A percentile compares a stretch with the other conserved stretches of the same genome.
Conservation (phyloP, 2,329 filamentous ascomycete species). For the Trichoderma gracile region DNA sequence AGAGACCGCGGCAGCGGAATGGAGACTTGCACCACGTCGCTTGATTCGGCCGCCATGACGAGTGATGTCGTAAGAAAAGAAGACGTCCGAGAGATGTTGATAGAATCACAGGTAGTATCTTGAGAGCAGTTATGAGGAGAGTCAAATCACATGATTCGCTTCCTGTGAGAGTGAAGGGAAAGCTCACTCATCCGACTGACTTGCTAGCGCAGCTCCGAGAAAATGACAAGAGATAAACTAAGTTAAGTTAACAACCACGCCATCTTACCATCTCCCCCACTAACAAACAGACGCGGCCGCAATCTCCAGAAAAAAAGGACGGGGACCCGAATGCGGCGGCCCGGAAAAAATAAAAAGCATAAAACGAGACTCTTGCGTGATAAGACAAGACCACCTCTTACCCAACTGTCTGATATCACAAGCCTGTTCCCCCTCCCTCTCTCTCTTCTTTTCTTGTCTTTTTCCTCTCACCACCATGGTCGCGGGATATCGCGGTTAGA, state of each 20-base stretch:
- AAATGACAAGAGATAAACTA: neutral
- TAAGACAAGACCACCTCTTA: neutral
- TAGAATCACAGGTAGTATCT: neutral
- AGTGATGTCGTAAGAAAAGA: neutral
- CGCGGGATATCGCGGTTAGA: conserved; percentile 13
- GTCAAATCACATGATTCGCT: conserved; percentile 31
- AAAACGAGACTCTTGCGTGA: conserved; percentile 9
- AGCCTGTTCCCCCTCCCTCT: neutral
- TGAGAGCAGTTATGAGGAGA: neutral
- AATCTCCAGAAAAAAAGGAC: conserved; percentile 11
- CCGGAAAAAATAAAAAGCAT: conserved; percentile 13
- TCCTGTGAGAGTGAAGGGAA: neutral
- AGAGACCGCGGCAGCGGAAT: conserved; percentile 61
- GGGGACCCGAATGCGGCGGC: conserved; percentile 17
- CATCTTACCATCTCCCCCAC: neutral
- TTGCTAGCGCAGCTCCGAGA: conserved; percentile 5
- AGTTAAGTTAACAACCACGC: conserved; percentile 11
- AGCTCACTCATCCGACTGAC: neutral
- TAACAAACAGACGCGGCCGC: conserved; percentile 3
- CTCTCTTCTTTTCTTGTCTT: neutral
- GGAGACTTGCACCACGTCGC: conserved; percentile 48
- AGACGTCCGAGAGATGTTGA: neutral
- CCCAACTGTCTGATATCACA: neutral
- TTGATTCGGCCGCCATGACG: conserved; percentile 32
- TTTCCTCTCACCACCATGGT: conserved; percentile 17